These are phyloP conservation scores for Naganishia liquefaciens DNA, from an alignment of 1,284 basidiomycete species.

Conservation along the genomic window DNA sequence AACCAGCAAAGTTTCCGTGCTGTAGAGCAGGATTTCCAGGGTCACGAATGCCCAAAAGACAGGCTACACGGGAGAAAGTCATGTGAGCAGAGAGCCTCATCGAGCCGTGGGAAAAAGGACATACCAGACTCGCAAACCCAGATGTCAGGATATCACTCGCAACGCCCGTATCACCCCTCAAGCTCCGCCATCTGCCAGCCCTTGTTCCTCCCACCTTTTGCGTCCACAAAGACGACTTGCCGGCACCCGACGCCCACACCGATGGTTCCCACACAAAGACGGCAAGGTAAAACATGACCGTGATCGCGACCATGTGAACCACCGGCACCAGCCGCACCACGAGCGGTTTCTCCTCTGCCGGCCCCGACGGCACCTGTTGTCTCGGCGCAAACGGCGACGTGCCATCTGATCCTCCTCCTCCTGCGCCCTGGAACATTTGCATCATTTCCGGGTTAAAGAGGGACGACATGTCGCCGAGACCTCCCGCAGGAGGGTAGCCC, in stretches of 20 bases:
- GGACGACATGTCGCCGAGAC: slow-evolving; percentile 20
- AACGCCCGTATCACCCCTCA: slow-evolving; percentile 37
- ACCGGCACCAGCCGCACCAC: slow-evolving; percentile 46
- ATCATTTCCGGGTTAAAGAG: slow-evolving; percentile 21
- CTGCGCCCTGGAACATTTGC: slow-evolving; percentile 22
- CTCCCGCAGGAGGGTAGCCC: neutral
- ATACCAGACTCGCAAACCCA: slow-evolving; percentile 35
- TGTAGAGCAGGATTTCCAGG: slow-evolving; percentile 50
- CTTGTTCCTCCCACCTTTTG: neutral
- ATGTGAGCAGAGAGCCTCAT: neutral
- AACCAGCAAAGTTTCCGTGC: slow-evolving; percentile 48
- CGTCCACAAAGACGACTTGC: slow-evolving; percentile 8
- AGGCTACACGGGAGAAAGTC: slow-evolving; percentile 40
- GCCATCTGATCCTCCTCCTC: neutral
- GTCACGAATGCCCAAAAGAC: slow-evolving; percentile 54
- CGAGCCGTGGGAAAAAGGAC: neutral
- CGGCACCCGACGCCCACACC: slow-evolving; percentile 33
- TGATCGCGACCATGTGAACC: slow-evolving; percentile 44
- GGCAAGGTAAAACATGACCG: slow-evolving; percentile 46
- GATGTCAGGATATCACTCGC: slow-evolving; percentile 36
- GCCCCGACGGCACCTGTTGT: neutral
- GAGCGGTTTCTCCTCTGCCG: slow-evolving; percentile 26
- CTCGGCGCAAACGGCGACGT: neutral
- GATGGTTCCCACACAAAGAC: slow-evolving; percentile 52
- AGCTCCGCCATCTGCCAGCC: slow-evolving; percentile 33